Evolutionary conservation across 768 basidiomycete species (phyloP), one percentile per base, ranked within the genome.

Genomic region (Lyophyllum decastes): DNA sequence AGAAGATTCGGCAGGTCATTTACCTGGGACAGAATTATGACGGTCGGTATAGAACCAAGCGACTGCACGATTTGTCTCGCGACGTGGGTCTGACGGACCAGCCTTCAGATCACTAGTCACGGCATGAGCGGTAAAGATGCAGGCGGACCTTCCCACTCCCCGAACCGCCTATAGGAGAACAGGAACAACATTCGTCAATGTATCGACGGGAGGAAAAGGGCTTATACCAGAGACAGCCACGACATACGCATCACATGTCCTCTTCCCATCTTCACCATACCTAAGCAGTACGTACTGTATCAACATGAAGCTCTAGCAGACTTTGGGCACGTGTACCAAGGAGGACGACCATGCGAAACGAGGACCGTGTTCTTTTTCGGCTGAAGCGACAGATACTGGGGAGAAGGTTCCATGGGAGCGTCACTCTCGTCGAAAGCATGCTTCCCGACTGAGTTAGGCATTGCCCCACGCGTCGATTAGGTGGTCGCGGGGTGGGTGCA

Each of bases 1-100:
- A 19, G 11, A 47, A 48, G 1, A 35, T 17, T 16, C 26, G 9
- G 25, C n/a, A 38, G 24, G 24, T 44, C 21, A n/a, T 46, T 35
- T 59, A 89, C 91, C 75, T 95, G 94, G 25, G 93, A 94, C 50
- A 99, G 73, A 63, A 99, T 97, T 52, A 96, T 86, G 35, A 98
- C 90, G 47, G 88, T 86, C 4, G 92, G 92, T 41, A 94, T 88
- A 0, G 85, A 90, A n/a, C 91, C 92, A 22, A 94, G 80, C 6
- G 88, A 77, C 57, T 84, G 82, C 26, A 94, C 87, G 51, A 94
- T 91, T 68, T 92, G 86, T 53, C 87, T 79, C 17, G 92, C 92
- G 44, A 94, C 92, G 73, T 92, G 88, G 22, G 92, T 94, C 92
- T 94, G 25, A 52, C 10, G 47, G 41, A 51, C 45, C 52, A 45